Evolutionary conservation across 108 stramenopile genomes (phyloP), one percentile per base, ranked within the genome.

Genomic region (Asterionellopsis glacialis): DNA sequence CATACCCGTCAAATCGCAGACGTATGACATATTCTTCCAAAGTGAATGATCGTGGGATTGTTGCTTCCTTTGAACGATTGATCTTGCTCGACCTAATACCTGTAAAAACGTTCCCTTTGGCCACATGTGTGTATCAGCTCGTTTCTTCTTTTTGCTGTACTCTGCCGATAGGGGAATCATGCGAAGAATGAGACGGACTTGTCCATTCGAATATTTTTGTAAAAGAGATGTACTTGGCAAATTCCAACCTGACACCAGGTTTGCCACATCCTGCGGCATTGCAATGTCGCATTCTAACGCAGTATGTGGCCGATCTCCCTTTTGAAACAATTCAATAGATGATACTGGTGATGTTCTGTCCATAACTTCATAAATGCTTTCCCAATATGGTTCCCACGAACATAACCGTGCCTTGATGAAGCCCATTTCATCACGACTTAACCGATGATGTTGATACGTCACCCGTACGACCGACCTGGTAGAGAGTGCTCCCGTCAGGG

Each of bases 81-180:
- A 11, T 13, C 57, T 45, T 25, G 67, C 71, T 12, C 42, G 55
- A 26, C 45, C 26, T 15, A 68, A 57, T 11, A 77, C 27, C 51
- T 71, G 62, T 0, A 75, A 27, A 63, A 84, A 82, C 14, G 85
- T 87, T 47, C 87, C 87, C 24, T 68, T 79, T 5, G 91, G 91
- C 91, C 91, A 93, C 19, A 93, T 26, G 63, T 93, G 91, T 40
- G 66, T 62, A 60, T 89, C 85, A 12, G 84, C 80, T 23, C 80
- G 73, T 15, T 75, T 73, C 47, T 76, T 72, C 42, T 47, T 55
- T 9, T 66, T 55, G 21, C 82, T 65, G 10, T 45, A 14, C 3
- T 67, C 65, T 21, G 62, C 57, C 40, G 63, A 38, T 11, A 84
- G 45, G 0, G 87, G 87, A 19, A 88, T 27, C 60, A 80, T 73